Evolutionary conservation across 352 stramenopile genomes (phyloP), one percentile per base, ranked within the genome.

Genomic region (Achlya hypogyna): DNA sequence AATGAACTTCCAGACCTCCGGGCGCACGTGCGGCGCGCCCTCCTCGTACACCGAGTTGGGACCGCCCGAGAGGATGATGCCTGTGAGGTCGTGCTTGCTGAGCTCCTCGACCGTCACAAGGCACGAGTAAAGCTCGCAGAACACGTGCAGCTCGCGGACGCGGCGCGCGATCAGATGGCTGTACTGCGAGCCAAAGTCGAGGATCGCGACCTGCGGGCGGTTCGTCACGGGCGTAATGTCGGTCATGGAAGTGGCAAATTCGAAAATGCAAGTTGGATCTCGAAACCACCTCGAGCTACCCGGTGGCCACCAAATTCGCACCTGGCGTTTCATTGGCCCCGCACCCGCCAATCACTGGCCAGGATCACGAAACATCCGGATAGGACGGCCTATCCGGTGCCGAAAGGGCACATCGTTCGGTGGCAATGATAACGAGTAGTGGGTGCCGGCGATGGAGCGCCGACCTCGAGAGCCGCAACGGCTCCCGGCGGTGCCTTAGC

Each of bases 171-270:
- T 99, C 51, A 99, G 85, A 80, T 99, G 97, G 74, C 90, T 98
- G 85, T 99, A 99, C 81, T 99, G 97, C 60, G 93, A 98, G 38
- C 97, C 97, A 78, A 99, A 99, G 85, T 99, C 97, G 51, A 99
- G 84, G 78, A 99, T 99, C 32, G 96, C 95, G 65, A 99, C 91
- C 83, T 99, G 92, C 63, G 93, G 82, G 58, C 95, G 95, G 75
- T 96, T 87, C 45, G 83, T 91, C 76, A 94, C 85, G 52, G 84
- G 82, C 40, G 82, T 89, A 40, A 72, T 53, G 34, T 51, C 47
- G 42, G 22, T 53, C 42, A 31, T 32, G 14, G 47, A 47, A 9
- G 59, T 53, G 51, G 28, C 59, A 65, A 65, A 27, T 65, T 56
- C 43, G 16, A 65, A 65, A 65, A 65, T 65, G 59, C n/a, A n/a